Percentiles rank a stretch among this genome's conserved stretches.
Conservation (phyloP, 2,329 filamentous ascomycete genomes). For the Coleophoma cylindrospora region DNA sequence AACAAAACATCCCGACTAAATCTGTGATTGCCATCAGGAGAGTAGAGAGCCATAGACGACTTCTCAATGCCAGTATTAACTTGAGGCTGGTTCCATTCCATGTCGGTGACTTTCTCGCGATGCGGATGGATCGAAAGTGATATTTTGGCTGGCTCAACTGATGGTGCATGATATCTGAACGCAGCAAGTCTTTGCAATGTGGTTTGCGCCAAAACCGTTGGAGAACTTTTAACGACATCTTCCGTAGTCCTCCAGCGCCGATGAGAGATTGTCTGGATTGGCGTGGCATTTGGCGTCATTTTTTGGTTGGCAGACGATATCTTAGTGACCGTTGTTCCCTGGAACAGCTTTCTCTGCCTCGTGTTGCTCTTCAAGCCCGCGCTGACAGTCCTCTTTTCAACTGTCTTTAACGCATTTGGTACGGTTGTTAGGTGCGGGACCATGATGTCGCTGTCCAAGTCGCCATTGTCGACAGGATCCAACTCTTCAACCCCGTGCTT, state of each 20-base stretch:
- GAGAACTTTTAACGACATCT: conserved; percentile 13
- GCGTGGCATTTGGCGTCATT: background rate
- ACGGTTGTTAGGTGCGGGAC: too few relatives aligned
- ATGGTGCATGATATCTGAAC: conserved; percentile 9
- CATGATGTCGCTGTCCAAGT: too few relatives aligned
- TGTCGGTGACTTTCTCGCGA: too few relatives aligned
- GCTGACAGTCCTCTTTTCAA: conserved; percentile 2
- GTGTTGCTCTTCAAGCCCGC: conserved; percentile 2
- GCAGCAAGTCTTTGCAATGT: conserved; percentile 21
- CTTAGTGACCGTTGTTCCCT: conserved; percentile 17
- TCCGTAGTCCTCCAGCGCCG: conserved; percentile 22
- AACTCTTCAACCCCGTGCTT: background rate
- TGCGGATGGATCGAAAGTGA: background rate
- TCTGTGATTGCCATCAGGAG: too few relatives aligned
- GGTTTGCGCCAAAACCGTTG: conserved; percentile 13
- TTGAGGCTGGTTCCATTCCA: too few relatives aligned
- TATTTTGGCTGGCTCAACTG: background rate
- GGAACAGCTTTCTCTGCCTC: conserved; percentile 13
- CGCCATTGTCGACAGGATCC: background rate
- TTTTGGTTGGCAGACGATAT: conserved; percentile 5
- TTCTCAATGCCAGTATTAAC: too few relatives aligned
- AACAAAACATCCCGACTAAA: too few relatives aligned
- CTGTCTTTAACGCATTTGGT: too few relatives aligned
- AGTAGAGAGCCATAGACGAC: too few relatives aligned
- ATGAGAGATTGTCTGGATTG: conserved; percentile 6